A percentile compares a stretch with the other conserved stretches of the same genome.
Conservation (phyloP, 2,329 filamentous ascomycete genomes). For the Cryphonectria japonica region DNA sequence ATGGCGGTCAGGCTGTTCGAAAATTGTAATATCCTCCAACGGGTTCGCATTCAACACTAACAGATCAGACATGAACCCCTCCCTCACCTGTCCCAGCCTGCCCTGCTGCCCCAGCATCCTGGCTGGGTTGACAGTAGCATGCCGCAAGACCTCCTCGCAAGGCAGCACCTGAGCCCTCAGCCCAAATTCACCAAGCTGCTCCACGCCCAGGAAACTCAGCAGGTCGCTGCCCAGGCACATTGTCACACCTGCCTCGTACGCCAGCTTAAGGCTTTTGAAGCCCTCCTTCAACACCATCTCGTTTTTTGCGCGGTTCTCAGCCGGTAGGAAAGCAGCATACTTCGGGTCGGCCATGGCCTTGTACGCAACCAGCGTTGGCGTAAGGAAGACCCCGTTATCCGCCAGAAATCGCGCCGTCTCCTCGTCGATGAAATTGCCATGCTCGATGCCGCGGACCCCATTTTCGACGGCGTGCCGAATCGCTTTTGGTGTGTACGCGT, state of each 20-base stretch:
- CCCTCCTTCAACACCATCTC: constrained; percentile 19
- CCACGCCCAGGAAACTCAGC: constrained; percentile 26
- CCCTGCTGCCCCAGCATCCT: constrained; percentile 48
- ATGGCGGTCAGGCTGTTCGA: constrained; percentile 49
- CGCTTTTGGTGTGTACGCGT: constrained; percentile 52
- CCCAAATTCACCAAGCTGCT: constrained; percentile 28
- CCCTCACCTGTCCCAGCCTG: constrained; percentile 49
- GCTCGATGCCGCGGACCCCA: constrained; percentile 52
- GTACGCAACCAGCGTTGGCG: constrained; percentile 53
- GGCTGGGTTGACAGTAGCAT: constrained; percentile 48
- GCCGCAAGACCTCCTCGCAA: constrained; percentile 19
- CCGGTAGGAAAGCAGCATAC: constrained; percentile 25
- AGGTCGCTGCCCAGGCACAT: constrained; percentile 28
- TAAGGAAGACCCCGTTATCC: constrained; percentile 48
- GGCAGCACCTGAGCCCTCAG: constrained; percentile 22
- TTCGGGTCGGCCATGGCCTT: constrained; percentile 39
- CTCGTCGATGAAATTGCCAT: constrained; percentile 41
- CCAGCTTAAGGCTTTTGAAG: constrained; percentile 14
- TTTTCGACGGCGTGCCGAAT: constrained; percentile 53
- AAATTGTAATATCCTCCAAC: constrained; percentile 52
- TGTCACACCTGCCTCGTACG: constrained; percentile 24
- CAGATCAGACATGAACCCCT: constrained; percentile 53
- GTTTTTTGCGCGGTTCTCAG: constrained; percentile 23
- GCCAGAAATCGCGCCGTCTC: constrained; percentile 50
- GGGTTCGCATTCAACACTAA: constrained; percentile 54